Percentiles rank a stretch among this genome's conserved stretches.
Evolutionary conservation across 441 rosid species (phyloP).

Genomic region (Metrosideros polymorpha): DNA sequence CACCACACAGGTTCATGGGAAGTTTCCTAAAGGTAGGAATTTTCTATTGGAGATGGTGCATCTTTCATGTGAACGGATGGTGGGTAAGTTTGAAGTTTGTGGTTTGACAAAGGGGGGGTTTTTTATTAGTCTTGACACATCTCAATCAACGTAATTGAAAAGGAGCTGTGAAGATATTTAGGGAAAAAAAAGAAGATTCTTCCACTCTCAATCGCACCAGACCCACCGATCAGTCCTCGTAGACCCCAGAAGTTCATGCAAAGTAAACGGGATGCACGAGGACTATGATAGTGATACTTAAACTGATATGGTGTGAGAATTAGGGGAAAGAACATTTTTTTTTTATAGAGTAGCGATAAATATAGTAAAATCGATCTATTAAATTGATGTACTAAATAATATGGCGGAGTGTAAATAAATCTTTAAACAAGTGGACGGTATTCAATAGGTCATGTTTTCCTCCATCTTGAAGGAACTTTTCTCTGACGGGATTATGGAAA

Average conservation of each 20-base stretch:
- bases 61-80: slow-evolving; percentile 1
- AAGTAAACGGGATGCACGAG: background rate
- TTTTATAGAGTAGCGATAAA: background rate
- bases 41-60: background rate
- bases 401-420: background rate
- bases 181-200: background rate
- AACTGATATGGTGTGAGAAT: background rate
- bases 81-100: background rate
- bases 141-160: background rate
- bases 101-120: background rate
- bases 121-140: background rate
- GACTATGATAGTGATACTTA: background rate
- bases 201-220: background rate
- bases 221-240: background rate
- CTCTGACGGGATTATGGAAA: background rate
- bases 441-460: background rate
- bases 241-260: background rate
- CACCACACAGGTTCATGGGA: background rate
- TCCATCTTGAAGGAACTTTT: background rate
- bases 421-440: background rate
- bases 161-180: background rate
- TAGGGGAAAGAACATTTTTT: background rate
- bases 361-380: background rate
- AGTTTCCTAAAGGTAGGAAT: accelerated
- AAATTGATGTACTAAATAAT: background rate